Percentiles rank a stretch among this genome's conserved stretches.
phyloP scores from a whole-genome alignment of 441 rosid species.

The Euphorbia celastroides region DNA sequence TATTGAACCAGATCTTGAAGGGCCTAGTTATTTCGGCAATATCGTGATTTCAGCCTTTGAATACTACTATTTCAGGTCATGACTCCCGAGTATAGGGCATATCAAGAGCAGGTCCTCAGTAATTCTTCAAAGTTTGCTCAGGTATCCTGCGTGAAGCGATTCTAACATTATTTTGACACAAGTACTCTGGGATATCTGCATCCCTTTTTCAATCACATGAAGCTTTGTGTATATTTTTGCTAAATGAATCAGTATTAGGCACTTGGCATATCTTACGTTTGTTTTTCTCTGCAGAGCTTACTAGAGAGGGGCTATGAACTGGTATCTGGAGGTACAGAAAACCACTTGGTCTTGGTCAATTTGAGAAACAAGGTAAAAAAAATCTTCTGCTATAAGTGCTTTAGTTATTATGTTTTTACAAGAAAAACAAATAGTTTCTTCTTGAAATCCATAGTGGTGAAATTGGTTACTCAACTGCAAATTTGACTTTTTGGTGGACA shows the following conservation, averaged over 20 bases:
- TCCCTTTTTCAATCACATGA: neutral
- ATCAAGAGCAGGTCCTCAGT: constrained; percentile 86
- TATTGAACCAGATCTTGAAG: neutral
- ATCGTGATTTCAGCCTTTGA: constrained; percentile 18
- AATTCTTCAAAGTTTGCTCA: constrained; percentile 78
- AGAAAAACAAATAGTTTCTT: neutral
- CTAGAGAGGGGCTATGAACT: constrained; percentile 71
- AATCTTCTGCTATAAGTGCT: constrained; percentile 3
- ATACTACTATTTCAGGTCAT: constrained; percentile 37
- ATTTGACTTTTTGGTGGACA: neutral
- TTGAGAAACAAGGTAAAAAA: constrained; percentile 66
- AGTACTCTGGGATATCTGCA: constrained; percentile 14
- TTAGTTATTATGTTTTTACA: neutral
- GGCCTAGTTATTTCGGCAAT: constrained; percentile 4
- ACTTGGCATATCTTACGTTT: constrained; percentile 3
- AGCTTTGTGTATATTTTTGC: constrained; percentile 9
- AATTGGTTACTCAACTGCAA: neutral
- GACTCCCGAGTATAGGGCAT: constrained; percentile 86
- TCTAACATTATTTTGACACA: constrained; percentile 5
- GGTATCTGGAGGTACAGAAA: constrained; percentile 95
- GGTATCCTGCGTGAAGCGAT: constrained; percentile 33
- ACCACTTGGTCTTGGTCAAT: constrained; percentile 92
- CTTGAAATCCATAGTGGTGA: neutral
- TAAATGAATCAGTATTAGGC: neutral
- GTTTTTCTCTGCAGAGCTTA: constrained; percentile 51